These are phyloP conservation scores for Phyllosticta citrichinensis DNA, from an alignment of 2,329 filamentous ascomycete species.

Conservation along the genomic window DNA sequence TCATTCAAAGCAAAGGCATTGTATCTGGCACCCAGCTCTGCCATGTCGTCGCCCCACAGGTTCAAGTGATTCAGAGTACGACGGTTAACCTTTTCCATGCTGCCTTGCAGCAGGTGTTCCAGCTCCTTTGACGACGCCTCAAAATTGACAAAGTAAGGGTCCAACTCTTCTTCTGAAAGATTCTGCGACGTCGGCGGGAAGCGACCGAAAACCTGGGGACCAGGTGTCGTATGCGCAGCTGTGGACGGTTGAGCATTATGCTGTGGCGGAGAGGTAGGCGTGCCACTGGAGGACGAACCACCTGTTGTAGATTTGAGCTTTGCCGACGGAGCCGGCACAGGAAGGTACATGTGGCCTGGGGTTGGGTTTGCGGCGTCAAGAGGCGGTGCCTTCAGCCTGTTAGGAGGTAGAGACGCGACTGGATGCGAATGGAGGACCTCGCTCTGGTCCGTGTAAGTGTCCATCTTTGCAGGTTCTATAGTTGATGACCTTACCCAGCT, in stretches of 20 bases:
- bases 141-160: conserved; percentile 92
- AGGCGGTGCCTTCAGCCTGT: conserved; percentile 88
- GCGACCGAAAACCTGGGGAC: conserved; percentile 58
- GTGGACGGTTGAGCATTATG: conserved; percentile 40
- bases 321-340: conserved; percentile 73
- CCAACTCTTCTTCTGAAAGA: conserved; percentile 79
- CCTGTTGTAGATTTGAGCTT: conserved; percentile 58
- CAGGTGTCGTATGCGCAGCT: conserved; percentile 48
- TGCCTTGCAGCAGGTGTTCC: conserved; percentile 76
- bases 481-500: conserved; percentile 70
- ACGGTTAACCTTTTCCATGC: conserved; percentile 94
- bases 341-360: conserved; percentile 75
- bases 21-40: conserved; percentile 88
- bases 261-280: conserved; percentile 44
- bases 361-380: conserved; percentile 89
- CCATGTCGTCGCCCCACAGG: conserved; percentile 73
- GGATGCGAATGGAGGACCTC: conserved; percentile 93
- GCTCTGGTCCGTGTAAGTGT: conserved; percentile 44
- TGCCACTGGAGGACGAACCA: conserved; percentile 38
- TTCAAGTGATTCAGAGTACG: conserved; percentile 79
- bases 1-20: conserved; percentile 96
- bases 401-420: conserved; percentile 84
- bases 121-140: conserved; percentile 87
- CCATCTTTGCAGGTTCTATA: neutral
- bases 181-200: conserved; percentile 73